Evolutionary conservation across 1,139 yeast species (phyloP), one percentile per base, ranked within the genome.

Genomic region (Geotrichum restrictum): DNA sequence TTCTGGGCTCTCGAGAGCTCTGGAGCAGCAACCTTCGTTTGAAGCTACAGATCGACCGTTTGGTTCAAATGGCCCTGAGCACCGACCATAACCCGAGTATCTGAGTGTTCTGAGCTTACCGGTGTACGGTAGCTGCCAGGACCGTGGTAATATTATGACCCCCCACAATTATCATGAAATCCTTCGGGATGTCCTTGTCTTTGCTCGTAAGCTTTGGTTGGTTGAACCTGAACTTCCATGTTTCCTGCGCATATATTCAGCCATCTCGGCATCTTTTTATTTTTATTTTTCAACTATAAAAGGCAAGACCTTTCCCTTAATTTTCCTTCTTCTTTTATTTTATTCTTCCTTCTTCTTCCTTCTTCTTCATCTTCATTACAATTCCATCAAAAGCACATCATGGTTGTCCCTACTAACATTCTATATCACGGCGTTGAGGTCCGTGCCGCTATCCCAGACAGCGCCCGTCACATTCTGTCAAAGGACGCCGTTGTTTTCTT

Each of bases 401-500:
- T 69, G 72, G 70, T 66, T 49, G 69, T 71, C 34, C 68, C 69
- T 41, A 57, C 63, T 40, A 55, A 58, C 19, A 60, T 60, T 34
- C 58, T 61, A 40, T 55, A 83, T 53, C 76, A 81, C 55, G 87
- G 86, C 59, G 88, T 85, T 57, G 75, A 82, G 64, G 72, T 85
- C 57, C 69, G 80, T 59, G 93, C 85, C 24, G 80, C 82, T 51
- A 71, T 85, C 52, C 85, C 85, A 49, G 71, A 71, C 56, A 71
- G 63, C 84, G 80, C 69, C 74, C 80, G 56, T 77, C 79, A 74
- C 58, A 80, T 85, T 60, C 74, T 82, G 63, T 79, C 83, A 53
- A 72, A 78, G 32, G 88, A 82, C 59, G 88, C 91, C 1, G 73
- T 85, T 54, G 85, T 81, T 29, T 81, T 85, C 63, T 75, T 85